phyloP scores from a whole-genome alignment of 148 eudicot genomes.

The Fagopyrum homotropicum region DNA sequence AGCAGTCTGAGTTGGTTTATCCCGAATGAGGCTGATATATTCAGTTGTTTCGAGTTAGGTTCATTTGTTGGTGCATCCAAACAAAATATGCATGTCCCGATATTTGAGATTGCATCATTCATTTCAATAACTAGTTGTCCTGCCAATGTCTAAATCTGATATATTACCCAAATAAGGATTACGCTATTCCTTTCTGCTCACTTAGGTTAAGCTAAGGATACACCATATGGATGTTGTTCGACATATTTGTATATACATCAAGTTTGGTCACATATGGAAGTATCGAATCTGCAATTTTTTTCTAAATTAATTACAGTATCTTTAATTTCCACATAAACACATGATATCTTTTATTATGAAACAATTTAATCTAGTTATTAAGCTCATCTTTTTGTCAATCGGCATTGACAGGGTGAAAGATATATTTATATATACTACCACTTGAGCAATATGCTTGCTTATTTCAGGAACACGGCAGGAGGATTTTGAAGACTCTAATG shows the following conservation, averaged over 20 bases:
- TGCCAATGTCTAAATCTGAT: neutral
- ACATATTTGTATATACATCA: neutral
- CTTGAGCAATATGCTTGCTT: neutral
- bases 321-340: neutral
- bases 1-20: neutral
- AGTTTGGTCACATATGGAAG: neutral
- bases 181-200: neutral
- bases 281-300: neutral
- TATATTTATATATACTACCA: neutral
- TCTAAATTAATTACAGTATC: neutral
- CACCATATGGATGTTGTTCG: neutral
- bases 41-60: neutral
- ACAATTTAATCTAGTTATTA: neutral
- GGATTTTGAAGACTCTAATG: constrained; percentile 52
- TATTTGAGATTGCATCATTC: neutral
- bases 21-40: neutral
- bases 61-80: neutral
- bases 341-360: neutral
- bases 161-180: neutral
- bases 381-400: neutral
- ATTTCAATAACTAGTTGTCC: neutral
- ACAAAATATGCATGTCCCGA: neutral
- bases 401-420: neutral
- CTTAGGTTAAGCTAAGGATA: neutral
- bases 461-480: constrained; percentile 53